Conservation (phyloP, 2,329 filamentous ascomycete species). For the Diplodia corticola region DNA sequence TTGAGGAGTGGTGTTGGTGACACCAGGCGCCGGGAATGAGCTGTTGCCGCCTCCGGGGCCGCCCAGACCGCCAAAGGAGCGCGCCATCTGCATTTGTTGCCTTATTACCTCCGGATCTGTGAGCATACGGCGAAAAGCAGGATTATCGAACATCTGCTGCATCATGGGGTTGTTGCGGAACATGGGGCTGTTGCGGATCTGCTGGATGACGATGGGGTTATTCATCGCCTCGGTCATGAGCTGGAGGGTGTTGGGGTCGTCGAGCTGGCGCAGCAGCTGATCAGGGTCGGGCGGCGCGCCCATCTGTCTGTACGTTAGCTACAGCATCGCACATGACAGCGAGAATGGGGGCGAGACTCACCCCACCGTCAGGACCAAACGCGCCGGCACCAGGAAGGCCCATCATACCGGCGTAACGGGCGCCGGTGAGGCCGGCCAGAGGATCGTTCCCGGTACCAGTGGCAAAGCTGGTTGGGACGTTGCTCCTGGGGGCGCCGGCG, state of each 20-base stretch:
- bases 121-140: conserved; percentile 88
- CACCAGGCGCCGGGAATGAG: conserved; percentile 85
- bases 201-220: conserved; percentile 91
- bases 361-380: conserved; percentile 92
- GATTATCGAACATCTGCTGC: conserved; percentile 82
- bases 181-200: conserved; percentile 65
- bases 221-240: conserved; percentile 93
- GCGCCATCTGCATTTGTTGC: conserved; percentile 79
- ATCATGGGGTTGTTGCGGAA: conserved; percentile 89
- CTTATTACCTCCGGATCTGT: conserved; percentile 84
- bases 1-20: conserved; percentile 77
- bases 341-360: conserved; percentile 53
- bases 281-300: conserved; percentile 81
- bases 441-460: conserved; percentile 81
- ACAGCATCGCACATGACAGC: neutral
- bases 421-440: conserved; percentile 85
- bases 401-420: conserved; percentile 88
- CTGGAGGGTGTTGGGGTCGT: conserved; percentile 82
- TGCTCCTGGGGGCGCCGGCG: conserved; percentile 30
- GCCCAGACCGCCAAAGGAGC: conserved; percentile 56
- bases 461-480: conserved; percentile 74
- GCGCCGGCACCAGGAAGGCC: conserved; percentile 82
- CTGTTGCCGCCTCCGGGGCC: conserved; percentile 43
- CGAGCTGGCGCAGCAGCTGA: conserved; percentile 78
- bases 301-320: conserved; percentile 67